Conservation (phyloP, 371 early-diverging fungal species). For the Syncephalastrum sp. region DNA sequence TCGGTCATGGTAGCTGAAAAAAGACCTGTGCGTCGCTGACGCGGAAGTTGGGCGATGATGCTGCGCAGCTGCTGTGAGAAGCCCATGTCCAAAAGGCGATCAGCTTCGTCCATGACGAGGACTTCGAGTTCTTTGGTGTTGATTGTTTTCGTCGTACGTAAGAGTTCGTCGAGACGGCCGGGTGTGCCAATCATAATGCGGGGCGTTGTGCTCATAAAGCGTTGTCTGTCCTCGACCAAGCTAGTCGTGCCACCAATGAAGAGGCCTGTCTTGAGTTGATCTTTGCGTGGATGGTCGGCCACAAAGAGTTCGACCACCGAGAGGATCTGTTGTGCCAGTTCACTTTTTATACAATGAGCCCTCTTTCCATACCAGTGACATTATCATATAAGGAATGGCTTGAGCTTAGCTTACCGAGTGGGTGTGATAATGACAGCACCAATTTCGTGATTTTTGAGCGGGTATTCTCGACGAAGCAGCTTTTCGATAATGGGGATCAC, state of each 20-base stretch:
- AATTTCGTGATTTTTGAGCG: constrained; percentile 70
- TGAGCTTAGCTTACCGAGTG: constrained; percentile 66
- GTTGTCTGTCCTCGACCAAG: constrained; percentile 62
- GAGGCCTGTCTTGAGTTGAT: constrained; percentile 49
- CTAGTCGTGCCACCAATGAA: constrained; percentile 74
- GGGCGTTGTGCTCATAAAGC: constrained; percentile 60
- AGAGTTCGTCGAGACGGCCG: constrained; percentile 90
- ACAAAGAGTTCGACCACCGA: constrained; percentile 69
- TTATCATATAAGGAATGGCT: background rate
- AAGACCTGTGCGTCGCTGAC: constrained; percentile 94
- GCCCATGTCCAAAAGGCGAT: constrained; percentile 93
- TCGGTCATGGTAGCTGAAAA: constrained; percentile 99
- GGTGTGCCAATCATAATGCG: constrained; percentile 97
- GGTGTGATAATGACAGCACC: constrained; percentile 94
- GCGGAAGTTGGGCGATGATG: constrained; percentile 83
- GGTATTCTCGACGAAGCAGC: constrained; percentile 59
- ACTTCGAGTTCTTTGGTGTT: constrained; percentile 85
- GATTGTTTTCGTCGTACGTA: constrained; percentile 56
- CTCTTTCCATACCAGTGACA: background rate
- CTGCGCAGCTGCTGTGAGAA: constrained; percentile 78
- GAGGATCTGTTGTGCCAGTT: constrained; percentile 93
- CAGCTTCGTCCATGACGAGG: constrained; percentile 93
- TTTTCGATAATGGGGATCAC: constrained; percentile 95
- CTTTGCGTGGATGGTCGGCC: constrained; percentile 36
- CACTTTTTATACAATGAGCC: constrained; percentile 49